phyloP scores from a whole-genome alignment of 1,139 yeast species.

The Torulaspora pretoriensis region DNA sequence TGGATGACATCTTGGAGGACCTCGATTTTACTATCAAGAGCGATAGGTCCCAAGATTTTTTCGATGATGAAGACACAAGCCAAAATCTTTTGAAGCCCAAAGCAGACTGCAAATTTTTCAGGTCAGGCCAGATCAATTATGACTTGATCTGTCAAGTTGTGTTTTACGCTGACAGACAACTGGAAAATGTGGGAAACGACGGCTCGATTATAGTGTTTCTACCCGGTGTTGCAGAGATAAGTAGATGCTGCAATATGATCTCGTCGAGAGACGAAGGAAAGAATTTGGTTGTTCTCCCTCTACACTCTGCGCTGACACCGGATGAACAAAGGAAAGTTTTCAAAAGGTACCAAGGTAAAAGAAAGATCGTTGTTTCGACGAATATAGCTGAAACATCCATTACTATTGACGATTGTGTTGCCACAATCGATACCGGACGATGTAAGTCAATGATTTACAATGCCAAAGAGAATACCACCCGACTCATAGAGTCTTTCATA shows the following conservation, averaged over 20 bases:
- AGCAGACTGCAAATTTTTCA: slow-evolving; percentile 61
- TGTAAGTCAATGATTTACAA: slow-evolving; percentile 77
- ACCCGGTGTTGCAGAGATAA: slow-evolving; percentile 90
- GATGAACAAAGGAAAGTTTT: slow-evolving; percentile 80
- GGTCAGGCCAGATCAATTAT: slow-evolving; percentile 65
- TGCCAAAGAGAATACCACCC: slow-evolving; percentile 60
- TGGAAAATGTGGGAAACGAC: slow-evolving; percentile 41
- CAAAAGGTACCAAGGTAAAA: slow-evolving; percentile 47
- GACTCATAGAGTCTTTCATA: slow-evolving; percentile 77
- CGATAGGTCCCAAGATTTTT: slow-evolving; percentile 19
- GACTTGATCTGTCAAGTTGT: slow-evolving; percentile 62
- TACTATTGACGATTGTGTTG: slow-evolving; percentile 91
- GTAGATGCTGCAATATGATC: slow-evolving; percentile 45
- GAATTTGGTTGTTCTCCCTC: slow-evolving; percentile 51
- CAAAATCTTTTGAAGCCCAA: slow-evolving; percentile 45
- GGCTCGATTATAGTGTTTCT: slow-evolving; percentile 83
- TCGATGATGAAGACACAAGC: slow-evolving; percentile 15
- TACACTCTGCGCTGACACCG: slow-evolving; percentile 83
- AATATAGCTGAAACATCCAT: slow-evolving; percentile 86
- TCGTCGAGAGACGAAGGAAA: slow-evolving; percentile 21
- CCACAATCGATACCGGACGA: slow-evolving; percentile 82
- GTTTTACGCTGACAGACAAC: slow-evolving; percentile 45
- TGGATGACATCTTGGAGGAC: slow-evolving; percentile 58
- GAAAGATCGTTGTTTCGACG: slow-evolving; percentile 87
- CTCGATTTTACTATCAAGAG: slow-evolving; percentile 50